These are phyloP conservation scores for Tuber melanosporum DNA, from an alignment of 495 filamentous ascomycete species.

Conservation along the genomic window DNA sequence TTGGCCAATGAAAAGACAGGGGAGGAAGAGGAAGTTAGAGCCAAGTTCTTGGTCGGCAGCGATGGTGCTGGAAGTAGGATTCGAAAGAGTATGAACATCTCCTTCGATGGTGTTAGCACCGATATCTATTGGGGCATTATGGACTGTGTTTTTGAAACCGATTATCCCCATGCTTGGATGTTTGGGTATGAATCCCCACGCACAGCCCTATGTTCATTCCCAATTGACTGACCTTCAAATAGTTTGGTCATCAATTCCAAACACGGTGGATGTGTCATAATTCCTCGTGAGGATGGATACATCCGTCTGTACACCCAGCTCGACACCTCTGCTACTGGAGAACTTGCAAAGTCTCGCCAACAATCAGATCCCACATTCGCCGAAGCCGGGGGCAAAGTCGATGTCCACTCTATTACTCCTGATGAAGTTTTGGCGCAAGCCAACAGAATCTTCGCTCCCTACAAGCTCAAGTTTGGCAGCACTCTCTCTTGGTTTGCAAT, in stretches of 20 bases:
- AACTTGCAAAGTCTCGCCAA: slow-evolving; percentile 29
- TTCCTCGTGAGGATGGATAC: slow-evolving; percentile 45
- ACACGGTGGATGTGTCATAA: slow-evolving; percentile 44
- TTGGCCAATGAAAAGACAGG: slow-evolving; percentile 37
- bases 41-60: slow-evolving; percentile 43
- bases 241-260: slow-evolving; percentile 36
- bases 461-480: slow-evolving; percentile 42
- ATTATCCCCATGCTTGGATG: slow-evolving; percentile 44
- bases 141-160: slow-evolving; percentile 44
- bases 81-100: slow-evolving; percentile 40
- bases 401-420: slow-evolving; percentile 42
- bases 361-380: slow-evolving; percentile 32
- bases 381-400: slow-evolving; percentile 40
- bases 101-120: slow-evolving; percentile 45
- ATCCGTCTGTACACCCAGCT: slow-evolving; percentile 38
- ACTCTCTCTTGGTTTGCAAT: slow-evolving; percentile 45
- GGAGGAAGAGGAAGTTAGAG: slow-evolving; percentile 30
- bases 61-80: slow-evolving; percentile 44
- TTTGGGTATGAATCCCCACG: slow-evolving; percentile 40
- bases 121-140: slow-evolving; percentile 47
- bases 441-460: slow-evolving; percentile 44
- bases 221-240: background rate
- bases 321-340: slow-evolving; percentile 30
- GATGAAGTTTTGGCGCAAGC: slow-evolving; percentile 44
- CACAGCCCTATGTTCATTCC: background rate